Base-by-base conservation (phyloP, 108 stramenopile genomes). In the Cyclotella baltica region DNA sequence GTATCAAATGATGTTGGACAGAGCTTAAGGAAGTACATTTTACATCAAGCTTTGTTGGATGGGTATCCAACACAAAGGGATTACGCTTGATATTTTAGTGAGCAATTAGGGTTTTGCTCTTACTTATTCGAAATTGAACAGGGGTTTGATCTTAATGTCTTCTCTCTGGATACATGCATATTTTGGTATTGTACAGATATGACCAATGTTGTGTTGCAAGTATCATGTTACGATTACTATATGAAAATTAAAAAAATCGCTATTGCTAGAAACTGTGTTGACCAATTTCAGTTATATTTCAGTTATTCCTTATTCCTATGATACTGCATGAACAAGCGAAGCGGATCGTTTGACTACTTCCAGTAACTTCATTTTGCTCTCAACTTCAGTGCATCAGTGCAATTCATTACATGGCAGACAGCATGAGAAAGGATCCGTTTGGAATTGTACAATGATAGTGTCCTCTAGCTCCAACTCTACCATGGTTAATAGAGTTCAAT, bases 51-150 rank as follows among this genome's bases (percentile, higher is more conserved):
- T 43, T 43, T 6, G 13, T 10, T 13, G 40, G 2, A 23, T 10
- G 23, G 25, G 11, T 55, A 27, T 25, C 25, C 55, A 55, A 55
- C 55, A 10, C 25, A 25, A 1, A 55, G 23, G 55, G 22, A 23
- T 25, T 55, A 55, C 55, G 11, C 2, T 25, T 55, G n/a, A 2
- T 23, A 25, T 25, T 25, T 55, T 55, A 4, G 55, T n/a, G 55
- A 55, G 55, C 55, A 55, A 2, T 25, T 23, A 25, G 55, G 55
- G n/a, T 55, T 52, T 55, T 55, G 55, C 55, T 55, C 25, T 27
- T 25, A 55, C 25, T 55, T 22, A 22, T 55, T 55, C 2, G 25
- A 55, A 55, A 27, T 25, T 25, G 23, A 55, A 27, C 23, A 55
- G 55, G 55, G 23, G 25, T 55, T 55, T 10, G 25, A 27, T 22